Percentiles rank a stretch among this genome's conserved stretches.
phyloP scores from a whole-genome alignment of 1,284 basidiomycete species.

The Gymnopus androsaceus region DNA sequence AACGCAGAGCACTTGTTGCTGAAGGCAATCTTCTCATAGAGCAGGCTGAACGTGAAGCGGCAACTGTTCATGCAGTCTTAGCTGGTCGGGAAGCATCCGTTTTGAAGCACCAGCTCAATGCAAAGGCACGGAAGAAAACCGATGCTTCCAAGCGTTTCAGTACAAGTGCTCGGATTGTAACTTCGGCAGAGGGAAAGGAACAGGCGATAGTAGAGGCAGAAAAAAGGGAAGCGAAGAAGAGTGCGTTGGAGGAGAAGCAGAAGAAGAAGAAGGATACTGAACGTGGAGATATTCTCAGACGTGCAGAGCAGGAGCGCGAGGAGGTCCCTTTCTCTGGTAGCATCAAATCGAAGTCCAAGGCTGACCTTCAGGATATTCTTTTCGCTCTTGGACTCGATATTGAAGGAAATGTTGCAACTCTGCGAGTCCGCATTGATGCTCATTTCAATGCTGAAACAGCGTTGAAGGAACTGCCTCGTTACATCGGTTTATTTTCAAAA shows the following conservation, averaged over 20 bases:
- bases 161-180: not conserved
- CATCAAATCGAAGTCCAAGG: slow-evolving; percentile 19
- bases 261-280: not conserved
- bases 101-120: not conserved
- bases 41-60: not conserved
- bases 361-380: slow-evolving; percentile 18
- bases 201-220: not conserved
- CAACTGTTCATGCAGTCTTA: not conserved
- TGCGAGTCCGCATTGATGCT: slow-evolving; percentile 10
- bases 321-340: slow-evolving; percentile 11
- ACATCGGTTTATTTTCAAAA: not conserved
- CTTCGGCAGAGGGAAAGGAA: not conserved
- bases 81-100: not conserved
- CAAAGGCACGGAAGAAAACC: not conserved
- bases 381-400: slow-evolving; percentile 13
- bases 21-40: not conserved
- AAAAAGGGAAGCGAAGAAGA: not conserved
- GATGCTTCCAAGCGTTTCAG: not conserved
- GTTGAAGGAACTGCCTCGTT: not conserved
- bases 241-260: not conserved
- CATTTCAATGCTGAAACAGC: slow-evolving; percentile 16
- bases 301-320: not conserved
- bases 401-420: slow-evolving; percentile 15
- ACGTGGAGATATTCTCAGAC: not conserved
- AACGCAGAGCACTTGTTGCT: not conserved